A percentile compares a stretch with the other conserved stretches of the same genome.
These are phyloP conservation scores for Trypanosoma scelopori DNA, from an alignment of 208 protist genomes.

Conservation along the genomic window DNA sequence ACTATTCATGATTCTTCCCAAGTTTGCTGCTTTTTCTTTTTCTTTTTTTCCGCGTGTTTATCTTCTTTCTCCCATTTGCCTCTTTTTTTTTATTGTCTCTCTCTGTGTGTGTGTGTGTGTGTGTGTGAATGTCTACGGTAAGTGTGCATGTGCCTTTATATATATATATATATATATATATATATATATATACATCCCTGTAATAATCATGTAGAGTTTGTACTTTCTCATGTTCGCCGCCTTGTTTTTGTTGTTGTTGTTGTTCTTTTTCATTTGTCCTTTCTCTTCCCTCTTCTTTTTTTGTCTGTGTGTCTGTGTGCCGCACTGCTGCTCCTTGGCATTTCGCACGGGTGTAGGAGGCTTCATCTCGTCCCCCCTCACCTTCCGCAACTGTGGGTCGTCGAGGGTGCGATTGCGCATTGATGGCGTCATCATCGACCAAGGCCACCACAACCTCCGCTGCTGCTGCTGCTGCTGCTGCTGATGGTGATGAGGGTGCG, in stretches of 20 bases:
- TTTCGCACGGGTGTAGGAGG: too few relatives aligned
- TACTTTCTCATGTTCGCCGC: conserved; percentile 3
- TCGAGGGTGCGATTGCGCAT: too few relatives aligned
- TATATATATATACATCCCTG: too few relatives aligned
- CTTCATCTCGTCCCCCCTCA: too few relatives aligned
- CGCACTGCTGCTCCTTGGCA: too few relatives aligned
- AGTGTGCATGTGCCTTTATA: too few relatives aligned
- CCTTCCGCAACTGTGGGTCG: too few relatives aligned
- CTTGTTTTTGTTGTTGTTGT: conserved; percentile 16
- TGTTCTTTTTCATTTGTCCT: neutral
- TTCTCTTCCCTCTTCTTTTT: neutral
- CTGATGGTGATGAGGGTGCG: too few relatives aligned
- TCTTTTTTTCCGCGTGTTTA: conserved; percentile 16
- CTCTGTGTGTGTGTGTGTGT: conserved; percentile 5
- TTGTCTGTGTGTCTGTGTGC: too few relatives aligned
- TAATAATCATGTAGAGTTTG: neutral
- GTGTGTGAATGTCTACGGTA: too few relatives aligned
- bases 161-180: too few relatives aligned
- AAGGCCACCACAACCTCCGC: neutral
- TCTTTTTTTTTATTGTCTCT: conserved; percentile 16
- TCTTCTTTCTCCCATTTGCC: neutral
- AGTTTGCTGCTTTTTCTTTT: conserved; percentile 21
- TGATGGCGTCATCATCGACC: too few relatives aligned
- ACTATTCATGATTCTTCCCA: neutral
- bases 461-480: neutral